Base-by-base conservation (phyloP, 75 land plant species). In the Pinus taeda region DNA sequence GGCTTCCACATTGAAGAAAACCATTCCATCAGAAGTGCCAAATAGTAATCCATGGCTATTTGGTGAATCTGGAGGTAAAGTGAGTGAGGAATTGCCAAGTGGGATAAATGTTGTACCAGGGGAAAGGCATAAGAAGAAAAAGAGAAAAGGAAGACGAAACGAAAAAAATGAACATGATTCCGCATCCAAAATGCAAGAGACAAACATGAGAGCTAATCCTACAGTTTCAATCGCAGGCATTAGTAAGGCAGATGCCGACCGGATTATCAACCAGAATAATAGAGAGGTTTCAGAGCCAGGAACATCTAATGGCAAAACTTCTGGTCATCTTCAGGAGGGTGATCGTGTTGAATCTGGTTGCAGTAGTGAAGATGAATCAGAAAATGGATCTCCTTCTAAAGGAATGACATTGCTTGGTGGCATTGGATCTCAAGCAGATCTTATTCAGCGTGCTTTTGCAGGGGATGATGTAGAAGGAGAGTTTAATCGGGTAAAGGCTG, bases 391-490 rank as follows among this genome's bases (percentile, higher is more conserved):
- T 58, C 53, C 84, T 22, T 82, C 90, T 29, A 71, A 79, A 30
- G 88, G 73, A 9, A 30, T 85, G 30, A 66, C 83, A 60, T 70
- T 79, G 15, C 79, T 82, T 60, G 85, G 82, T 81, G 85, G 83
- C 67, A 84, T 85, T 74, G 90, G 86, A 33, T 96, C 98, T 58
- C 95, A 94, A 65, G 63, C 77, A 75, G 97, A 94, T n/a, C 84
- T 92, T 24, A 91, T 97, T 75, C 89, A 79, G 15, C 85, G 71
- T 67, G 98, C 99, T 60, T 97, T 97, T 87, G 99, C 99, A 57
- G 93, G 88, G 57, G 98, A 97, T 88, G 95, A 95, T 88, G 99
- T 97, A 63, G 99, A 94, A 79, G 92, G 84, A 61, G 99, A 92
- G 59, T 97, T 97, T 81, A 86, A 87, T 67, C 86, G 85, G 67